Evolutionary conservation across 306 rosid species (phyloP), one percentile per base, ranked within the genome.

Genomic region (Pachyrhizus erosus): DNA sequence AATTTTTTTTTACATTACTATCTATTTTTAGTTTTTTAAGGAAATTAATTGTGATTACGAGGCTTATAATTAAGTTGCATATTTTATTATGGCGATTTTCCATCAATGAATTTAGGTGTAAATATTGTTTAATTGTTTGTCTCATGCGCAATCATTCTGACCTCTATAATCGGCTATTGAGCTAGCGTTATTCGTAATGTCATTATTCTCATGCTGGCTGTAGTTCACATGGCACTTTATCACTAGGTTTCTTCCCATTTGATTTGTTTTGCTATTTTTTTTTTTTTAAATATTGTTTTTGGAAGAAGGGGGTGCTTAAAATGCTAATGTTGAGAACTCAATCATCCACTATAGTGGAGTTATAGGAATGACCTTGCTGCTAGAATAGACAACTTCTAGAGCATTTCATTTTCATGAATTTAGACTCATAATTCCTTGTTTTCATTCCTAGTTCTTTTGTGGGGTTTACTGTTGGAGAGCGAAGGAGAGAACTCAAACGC

Each of bases 21-120:
- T 23, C 79, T 64, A 79, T 78, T 51, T 66, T 76, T 85, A 43
- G 43, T 12, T 84, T 78, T 64, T 49, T 31, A 81, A 77, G 83
- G 64, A 73, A 85, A 80, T 84, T 78, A 87, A 88, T 86, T 89
- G 88, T 88, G 92, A 94, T 89, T 91, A 89, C 57, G 82, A 7
- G 12, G 80, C 77, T 20, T 80, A 73, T 82, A 13, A 74, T 61
- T 72, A 82, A 82, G 84, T 46, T 79, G 73, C 79, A 85, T 87
- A 62, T 62, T 42, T 15, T 29, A 29, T 49, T 82, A 49, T 49
- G 73, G 78, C 87, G 26, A 83, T 81, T 86, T 88, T 76, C 24
- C 80, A 69, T 83, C 79, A 60, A 78, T 83, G 20, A 82, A 80
- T 58, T 51, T 18, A 23, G 52, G 31, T 68, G 26, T 21, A 34